Percentiles rank a stretch among this genome's conserved stretches.
These are phyloP conservation scores for Suillus sp. DNA, from an alignment of 768 basidiomycete species.

Conservation along the genomic window DNA sequence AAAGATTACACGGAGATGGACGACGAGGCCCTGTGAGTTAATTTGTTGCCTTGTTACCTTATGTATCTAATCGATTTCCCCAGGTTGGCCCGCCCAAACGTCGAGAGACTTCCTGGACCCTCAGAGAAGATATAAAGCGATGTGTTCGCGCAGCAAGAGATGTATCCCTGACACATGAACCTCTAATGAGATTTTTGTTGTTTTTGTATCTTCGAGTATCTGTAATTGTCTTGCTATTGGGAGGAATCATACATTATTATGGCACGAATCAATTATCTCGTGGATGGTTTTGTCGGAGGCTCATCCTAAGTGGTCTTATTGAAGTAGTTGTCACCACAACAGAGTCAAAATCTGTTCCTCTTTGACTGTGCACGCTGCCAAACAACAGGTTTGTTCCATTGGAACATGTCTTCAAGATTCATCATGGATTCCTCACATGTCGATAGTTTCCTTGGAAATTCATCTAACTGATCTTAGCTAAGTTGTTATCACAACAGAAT, in stretches of 20 bases:
- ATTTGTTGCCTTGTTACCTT: background rate
- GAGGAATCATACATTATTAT: background rate
- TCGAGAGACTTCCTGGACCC: background rate
- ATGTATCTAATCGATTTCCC: background rate
- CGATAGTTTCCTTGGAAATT: no score
- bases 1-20: conserved; percentile 52
- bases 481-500: no score
- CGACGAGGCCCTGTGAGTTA: conserved; percentile 55
- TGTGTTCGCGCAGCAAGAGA: background rate
- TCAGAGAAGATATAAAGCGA: background rate
- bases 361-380: no score
- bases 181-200: conserved; percentile 7
- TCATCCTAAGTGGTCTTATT: no score
- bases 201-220: background rate
- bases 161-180: conserved; percentile 3
- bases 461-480: no score
- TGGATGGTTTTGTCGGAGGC: no score
- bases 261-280: background rate
- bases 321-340: no score
- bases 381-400: no score
- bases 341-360: no score
- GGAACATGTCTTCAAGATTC: no score
- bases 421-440: no score
- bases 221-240: background rate
- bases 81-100: conserved; percentile 7